A percentile compares a stretch with the other conserved stretches of the same genome.
Evolutionary conservation across 352 stramenopile species (phyloP).

Genomic region (Globisporangium ultimum): DNA sequence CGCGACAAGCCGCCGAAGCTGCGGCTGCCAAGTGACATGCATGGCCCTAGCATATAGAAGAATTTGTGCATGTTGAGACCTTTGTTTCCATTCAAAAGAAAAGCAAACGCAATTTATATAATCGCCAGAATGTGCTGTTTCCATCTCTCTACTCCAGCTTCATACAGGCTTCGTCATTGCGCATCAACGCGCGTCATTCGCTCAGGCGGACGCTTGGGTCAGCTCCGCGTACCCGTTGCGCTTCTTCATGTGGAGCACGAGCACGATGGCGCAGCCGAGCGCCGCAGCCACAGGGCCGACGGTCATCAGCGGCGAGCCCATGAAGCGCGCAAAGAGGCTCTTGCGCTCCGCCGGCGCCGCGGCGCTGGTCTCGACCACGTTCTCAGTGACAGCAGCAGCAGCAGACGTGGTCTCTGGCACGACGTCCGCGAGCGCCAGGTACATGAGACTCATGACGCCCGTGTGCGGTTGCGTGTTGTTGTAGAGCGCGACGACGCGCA

Average conservation of each 20-base stretch:
- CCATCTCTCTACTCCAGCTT: no score
- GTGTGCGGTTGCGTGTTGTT: slow-evolving; percentile 79
- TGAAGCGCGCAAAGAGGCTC: neutral
- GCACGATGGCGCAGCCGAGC: slow-evolving; percentile 20
- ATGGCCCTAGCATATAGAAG: no score
- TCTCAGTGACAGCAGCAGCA: slow-evolving; percentile 1
- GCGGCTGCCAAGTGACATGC: slow-evolving; percentile 24
- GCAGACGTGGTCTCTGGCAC: neutral
- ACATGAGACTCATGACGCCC: slow-evolving; percentile 78
- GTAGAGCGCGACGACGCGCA: slow-evolving; percentile 74
- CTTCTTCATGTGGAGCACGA: slow-evolving; percentile 42
- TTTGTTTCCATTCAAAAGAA: no score
- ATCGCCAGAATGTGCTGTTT: no score
- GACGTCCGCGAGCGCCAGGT: slow-evolving; percentile 68
- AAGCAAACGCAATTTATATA: no score
- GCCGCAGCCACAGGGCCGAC: slow-evolving; percentile 21
- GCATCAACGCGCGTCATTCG: neutral
- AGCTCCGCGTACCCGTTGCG: slow-evolving; percentile 53
- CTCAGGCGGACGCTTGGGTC: neutral
- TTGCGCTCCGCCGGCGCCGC: neutral
- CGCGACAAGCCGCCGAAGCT: slow-evolving; percentile 46
- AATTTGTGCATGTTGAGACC: no score
- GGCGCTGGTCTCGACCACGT: neutral
- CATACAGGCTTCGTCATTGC: no score
- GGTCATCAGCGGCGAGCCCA: slow-evolving; percentile 13